Evolutionary conservation across 306 rosid genomes (phyloP), one percentile per base, ranked within the genome.

Genomic region (Mimosa pudica): DNA sequence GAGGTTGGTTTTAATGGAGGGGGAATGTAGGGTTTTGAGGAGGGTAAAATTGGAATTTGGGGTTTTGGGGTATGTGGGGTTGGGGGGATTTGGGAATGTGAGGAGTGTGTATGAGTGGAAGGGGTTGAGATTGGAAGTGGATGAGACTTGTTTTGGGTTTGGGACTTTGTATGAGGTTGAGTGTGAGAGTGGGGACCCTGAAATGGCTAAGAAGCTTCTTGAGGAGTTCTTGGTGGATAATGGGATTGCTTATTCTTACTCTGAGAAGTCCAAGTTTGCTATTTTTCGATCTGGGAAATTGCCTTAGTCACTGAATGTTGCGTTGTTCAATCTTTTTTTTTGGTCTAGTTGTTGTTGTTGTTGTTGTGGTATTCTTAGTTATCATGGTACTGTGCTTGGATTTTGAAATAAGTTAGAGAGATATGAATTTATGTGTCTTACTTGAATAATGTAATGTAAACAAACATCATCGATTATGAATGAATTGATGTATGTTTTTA

Each of bases 121-220:
- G 68, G 98, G 93, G 13, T 83, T 95, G 88, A 89, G 89, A 79
- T 84, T 95, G 91, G 99, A 95, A 82, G 88, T 95, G 77, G 99
- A 95, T 77, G 93, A 95, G 82, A 91, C 98, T 1, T 58, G 65
- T 70, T 95, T 87, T 80, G 89, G 72, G 64, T 95, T 89, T 80
- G 98, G 98, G 12, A 91, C 85, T 63, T 67, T 79, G 84, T 91
- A 84, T 47, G 99, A 95, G 89, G 93, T 93, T 30, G 99, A 95
- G 76, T 95, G 98, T 75, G 98, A 95, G 89, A 92, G 87, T 78
- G 24, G 35, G 49, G 92, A 91, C 74, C 98, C 98, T 49, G 94
- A 95, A 44, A 86, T 38, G 12, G 98, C 91, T 63, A 91, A 92
- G 79, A 66, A 82, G 20, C 12, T 86, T 60, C 87, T 95, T 0